Conservation (phyloP, 2,329 filamentous ascomycete genomes). For the Beauveria pseudobassiana region DNA sequence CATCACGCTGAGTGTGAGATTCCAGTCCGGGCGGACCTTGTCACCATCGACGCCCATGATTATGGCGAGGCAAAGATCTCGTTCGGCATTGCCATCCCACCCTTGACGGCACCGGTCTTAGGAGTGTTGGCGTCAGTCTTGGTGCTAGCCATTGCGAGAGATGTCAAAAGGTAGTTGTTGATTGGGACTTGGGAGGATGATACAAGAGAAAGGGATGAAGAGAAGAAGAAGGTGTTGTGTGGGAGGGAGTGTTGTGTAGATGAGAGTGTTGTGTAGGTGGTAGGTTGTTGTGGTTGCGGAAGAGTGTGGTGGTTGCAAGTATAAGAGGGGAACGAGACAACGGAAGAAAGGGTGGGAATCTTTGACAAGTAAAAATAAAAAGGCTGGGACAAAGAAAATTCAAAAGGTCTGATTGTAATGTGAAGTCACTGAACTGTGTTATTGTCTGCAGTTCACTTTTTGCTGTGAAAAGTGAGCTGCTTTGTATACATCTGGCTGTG, state of each 20-base stretch:
- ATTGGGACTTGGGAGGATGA: not conserved
- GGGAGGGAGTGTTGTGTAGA: not conserved
- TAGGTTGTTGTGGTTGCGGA: not conserved
- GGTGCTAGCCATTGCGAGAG: not conserved
- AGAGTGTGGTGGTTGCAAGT: not conserved
- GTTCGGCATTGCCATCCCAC: slow-evolving; percentile 29
- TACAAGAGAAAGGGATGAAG: not conserved
- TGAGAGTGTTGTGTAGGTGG: not conserved
- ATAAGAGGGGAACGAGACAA: not conserved
- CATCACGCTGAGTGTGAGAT: slow-evolving; percentile 25
- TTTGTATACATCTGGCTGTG: not conserved
- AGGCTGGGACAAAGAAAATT: not conserved
- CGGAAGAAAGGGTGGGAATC: too few species aligned
- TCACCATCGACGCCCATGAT: slow-evolving; percentile 22
- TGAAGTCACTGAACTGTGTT: not conserved
- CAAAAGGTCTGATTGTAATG: not conserved
- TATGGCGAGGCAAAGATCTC: slow-evolving; percentile 31
- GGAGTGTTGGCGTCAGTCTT: not conserved
- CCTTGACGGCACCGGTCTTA: slow-evolving; percentile 20
- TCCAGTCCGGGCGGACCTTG: slow-evolving; percentile 26
- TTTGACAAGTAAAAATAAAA: not conserved
- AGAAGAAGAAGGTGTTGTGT: not conserved
- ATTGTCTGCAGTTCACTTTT: not conserved
- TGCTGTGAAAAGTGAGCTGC: not conserved
- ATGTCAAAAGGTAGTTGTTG: not conserved